Base-by-base conservation (phyloP, 2,329 filamentous ascomycete species). In the Pseudogymnoascus sp. region DNA sequence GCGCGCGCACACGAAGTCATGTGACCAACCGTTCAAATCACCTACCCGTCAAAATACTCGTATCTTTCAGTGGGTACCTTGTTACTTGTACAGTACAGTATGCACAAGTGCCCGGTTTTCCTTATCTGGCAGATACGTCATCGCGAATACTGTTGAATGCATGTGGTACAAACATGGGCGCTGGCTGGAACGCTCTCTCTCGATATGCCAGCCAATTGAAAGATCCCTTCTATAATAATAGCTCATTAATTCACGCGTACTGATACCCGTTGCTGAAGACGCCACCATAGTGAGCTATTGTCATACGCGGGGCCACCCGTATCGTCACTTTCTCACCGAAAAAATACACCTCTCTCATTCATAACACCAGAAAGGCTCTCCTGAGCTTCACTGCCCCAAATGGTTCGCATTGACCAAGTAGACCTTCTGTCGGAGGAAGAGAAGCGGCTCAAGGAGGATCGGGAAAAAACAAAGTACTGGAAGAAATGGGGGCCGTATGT, bases 401-500 rank as follows among this genome's bases (percentile, higher is more conserved):
- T 97, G 93, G 92, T 96, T 73, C 83, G 95, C 71, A 87, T 94
- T 72, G 91, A 96, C 75, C 86, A 88, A 71, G 86, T 94, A 76
- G 89, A 94, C 73, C 92, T 91, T 75, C 82, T 93, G 72, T 92
- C 89, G 63, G 87, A 89, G 75, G 93, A 97, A 77, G 93, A 97
- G 80, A 89, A 88, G 75, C 88, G 94, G 58, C 82, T 97, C 68
- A 88, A 88, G 72, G 86, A 96, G 72, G 93, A 97, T 75, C 85
- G 86, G 63, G 85, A 93, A 66, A 87, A 87, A 65, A 83, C 77
- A 66, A 93, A 90, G 74, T 97, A 97, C 79, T 97, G 93, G 93
- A 97, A 97, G 84, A 91, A 88, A 85, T 97, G 92, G 92, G 93
- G 93, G 61, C 88, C 92, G 22, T 97, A 97, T 72, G 87, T 96